Percentiles rank a stretch among this genome's conserved stretches.
Evolutionary conservation across 768 basidiomycete species (phyloP).

Genomic region (Clavaria fumosa): DNA sequence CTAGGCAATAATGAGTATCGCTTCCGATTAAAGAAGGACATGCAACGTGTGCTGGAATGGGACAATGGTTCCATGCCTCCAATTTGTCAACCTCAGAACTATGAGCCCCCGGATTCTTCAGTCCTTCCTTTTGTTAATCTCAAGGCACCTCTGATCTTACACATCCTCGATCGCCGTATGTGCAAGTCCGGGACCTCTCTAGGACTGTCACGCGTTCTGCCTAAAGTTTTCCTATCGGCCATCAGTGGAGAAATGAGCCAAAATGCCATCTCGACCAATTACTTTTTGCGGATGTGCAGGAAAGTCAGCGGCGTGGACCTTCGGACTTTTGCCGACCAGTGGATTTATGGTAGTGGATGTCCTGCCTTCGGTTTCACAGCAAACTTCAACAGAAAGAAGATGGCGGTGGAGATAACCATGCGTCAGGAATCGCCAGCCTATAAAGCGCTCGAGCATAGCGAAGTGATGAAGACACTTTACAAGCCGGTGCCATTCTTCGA

Average conservation of each 20-base stretch:
- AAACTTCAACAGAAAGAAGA: constrained; percentile 92
- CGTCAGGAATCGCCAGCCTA: constrained; percentile 75
- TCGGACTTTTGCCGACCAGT: constrained; percentile 90
- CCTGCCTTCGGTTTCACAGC: constrained; percentile 83
- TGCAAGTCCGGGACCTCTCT: constrained; percentile 92
- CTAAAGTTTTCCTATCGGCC: constrained; percentile 88
- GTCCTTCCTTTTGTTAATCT: constrained; percentile 81
- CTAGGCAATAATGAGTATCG: constrained; percentile 96
- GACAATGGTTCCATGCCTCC: constrained; percentile 86
- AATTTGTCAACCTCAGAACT: constrained; percentile 77
- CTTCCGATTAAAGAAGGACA: constrained; percentile 89
- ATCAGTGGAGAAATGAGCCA: constrained; percentile 80
- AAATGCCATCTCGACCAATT: constrained; percentile 77
- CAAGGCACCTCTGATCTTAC: constrained; percentile 90
- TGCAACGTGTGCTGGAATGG: constrained; percentile 77
- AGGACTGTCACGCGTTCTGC: constrained; percentile 86
- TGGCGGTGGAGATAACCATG: constrained; percentile 95
- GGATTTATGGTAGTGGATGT: constrained; percentile 97
- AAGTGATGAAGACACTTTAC: constrained; percentile 43
- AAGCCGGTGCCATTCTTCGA: constrained; percentile 88
- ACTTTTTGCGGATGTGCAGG: constrained; percentile 81
- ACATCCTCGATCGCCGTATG: constrained; percentile 86
- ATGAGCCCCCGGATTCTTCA: constrained; percentile 72
- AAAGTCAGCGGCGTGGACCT: constrained; percentile 89
- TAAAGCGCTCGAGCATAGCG: constrained; percentile 53